These are phyloP conservation scores for Hypoxylon perforatum DNA, from an alignment of 495 filamentous ascomycete genomes.

Conservation along the genomic window DNA sequence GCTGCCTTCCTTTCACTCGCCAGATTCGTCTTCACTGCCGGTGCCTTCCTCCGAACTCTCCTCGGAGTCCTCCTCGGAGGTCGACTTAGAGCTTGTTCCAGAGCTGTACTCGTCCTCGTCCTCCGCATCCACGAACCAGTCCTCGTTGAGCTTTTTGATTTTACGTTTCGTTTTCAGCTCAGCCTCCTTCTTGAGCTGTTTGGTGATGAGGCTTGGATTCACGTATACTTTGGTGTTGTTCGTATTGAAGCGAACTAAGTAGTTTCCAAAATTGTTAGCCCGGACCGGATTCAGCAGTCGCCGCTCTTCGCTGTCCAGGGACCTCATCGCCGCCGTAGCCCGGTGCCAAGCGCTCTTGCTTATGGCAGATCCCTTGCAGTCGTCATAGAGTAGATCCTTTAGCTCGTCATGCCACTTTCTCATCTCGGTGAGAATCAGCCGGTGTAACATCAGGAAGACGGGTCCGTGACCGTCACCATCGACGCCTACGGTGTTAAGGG, in stretches of 20 bases:
- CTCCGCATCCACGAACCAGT: neutral
- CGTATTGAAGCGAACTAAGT: neutral
- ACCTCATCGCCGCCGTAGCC: neutral
- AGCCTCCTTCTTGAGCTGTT: conserved; percentile 1
- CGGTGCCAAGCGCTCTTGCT: neutral
- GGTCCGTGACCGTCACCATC: conserved; percentile 23
- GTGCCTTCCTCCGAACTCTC: no score
- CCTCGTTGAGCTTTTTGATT: neutral
- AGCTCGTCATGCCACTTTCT: conserved; percentile 17
- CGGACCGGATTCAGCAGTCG: neutral
- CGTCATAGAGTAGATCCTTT: neutral
- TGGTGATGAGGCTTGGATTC: neutral
- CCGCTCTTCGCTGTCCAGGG: neutral
- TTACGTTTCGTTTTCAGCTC: neutral
- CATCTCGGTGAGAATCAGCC: conserved; percentile 27
- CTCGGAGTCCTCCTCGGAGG: no score
- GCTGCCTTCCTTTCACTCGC: no score
- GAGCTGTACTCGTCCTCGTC: neutral
- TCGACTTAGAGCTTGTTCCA: no score
- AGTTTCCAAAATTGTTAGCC: neutral
- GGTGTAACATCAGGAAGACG: conserved; percentile 31
- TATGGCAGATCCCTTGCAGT: conserved; percentile 9
- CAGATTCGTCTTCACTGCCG: no score
- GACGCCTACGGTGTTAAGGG: conserved; percentile 17
- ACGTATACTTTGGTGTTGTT: conserved; percentile 1